Conservation (phyloP, 345 rosid genomes). For the Clarkia xantiana region DNA sequence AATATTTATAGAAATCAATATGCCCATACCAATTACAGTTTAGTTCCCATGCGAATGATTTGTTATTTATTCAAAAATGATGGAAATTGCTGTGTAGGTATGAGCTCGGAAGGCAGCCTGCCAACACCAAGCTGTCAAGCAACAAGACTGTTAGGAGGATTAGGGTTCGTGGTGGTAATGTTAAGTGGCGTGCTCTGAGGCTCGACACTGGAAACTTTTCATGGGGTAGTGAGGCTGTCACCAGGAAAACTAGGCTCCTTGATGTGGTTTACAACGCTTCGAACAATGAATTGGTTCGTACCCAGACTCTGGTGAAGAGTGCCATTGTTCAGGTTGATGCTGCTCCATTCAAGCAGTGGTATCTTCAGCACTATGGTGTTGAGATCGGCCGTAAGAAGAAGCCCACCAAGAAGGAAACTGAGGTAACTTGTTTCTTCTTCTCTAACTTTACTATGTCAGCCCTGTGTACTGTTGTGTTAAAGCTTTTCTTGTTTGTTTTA, state of each 20-base stretch:
- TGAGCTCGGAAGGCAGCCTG: conserved; percentile 80
- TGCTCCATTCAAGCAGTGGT: conserved; percentile 67
- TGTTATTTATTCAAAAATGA: no score
- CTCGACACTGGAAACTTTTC: conserved; percentile 77
- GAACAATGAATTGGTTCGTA: conserved; percentile 80
- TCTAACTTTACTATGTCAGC: not conserved
- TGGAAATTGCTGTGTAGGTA: conserved; percentile 24
- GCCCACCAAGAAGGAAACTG: conserved; percentile 46
- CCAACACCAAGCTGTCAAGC: conserved; percentile 66
- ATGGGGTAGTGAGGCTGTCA: conserved; percentile 79
- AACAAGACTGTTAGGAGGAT: conserved; percentile 80
- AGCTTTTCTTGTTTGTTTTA: not conserved
- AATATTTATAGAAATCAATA: no score
- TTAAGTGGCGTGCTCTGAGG: conserved; percentile 78
- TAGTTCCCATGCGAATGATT: not conserved
- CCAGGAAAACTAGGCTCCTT: conserved; percentile 68
- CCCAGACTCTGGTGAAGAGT: conserved; percentile 64
- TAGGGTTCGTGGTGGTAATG: conserved; percentile 71
- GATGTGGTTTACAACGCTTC: conserved; percentile 83
- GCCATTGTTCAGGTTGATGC: conserved; percentile 63
- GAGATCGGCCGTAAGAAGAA: conserved; percentile 71
- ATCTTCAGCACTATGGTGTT: conserved; percentile 48
- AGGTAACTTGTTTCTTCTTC: conserved; percentile 15
- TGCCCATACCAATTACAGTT: no score
- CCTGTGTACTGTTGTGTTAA: not conserved